Evolutionary conservation across 2,329 filamentous ascomycete genomes (phyloP).

Genomic region (Penicillium freii): DNA sequence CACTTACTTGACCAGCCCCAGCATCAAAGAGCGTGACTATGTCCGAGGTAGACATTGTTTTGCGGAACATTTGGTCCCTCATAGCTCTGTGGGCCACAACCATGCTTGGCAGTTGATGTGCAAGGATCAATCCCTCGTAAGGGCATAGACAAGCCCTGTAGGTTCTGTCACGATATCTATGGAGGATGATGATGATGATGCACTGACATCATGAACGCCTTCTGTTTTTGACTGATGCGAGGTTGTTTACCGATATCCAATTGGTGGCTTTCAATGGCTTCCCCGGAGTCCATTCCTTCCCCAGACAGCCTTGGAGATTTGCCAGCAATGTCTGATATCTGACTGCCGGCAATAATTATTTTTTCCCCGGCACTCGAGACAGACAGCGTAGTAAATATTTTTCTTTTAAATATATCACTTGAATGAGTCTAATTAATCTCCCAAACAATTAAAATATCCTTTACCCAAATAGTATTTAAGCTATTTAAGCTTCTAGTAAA

Average conservation of each 20-base stretch:
- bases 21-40: conserved; percentile 31
- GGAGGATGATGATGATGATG: conserved; percentile 30
- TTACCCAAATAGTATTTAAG: background rate
- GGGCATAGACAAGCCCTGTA: background rate
- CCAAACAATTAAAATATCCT: background rate
- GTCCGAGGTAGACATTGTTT: conserved; percentile 27
- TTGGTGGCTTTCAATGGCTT: conserved; percentile 2
- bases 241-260: background rate
- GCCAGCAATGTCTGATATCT: background rate
- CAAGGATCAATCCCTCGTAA: background rate
- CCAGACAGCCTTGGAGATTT: background rate
- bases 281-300: conserved; percentile 5
- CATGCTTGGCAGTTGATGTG: conserved; percentile 2
- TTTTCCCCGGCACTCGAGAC: background rate
- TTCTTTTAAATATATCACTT: background rate
- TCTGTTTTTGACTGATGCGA: background rate
- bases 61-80: conserved; percentile 23
- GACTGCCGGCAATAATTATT: background rate
- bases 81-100: conserved; percentile 15
- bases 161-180: background rate
- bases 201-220: conserved; percentile 29
- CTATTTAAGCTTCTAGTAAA: background rate
- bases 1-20: conserved; percentile 30
- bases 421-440: background rate
- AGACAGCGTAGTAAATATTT: background rate